Evolutionary conservation across 2,329 filamentous ascomycete species (phyloP).

Genomic region (Stachybotrys chartarum): DNA sequence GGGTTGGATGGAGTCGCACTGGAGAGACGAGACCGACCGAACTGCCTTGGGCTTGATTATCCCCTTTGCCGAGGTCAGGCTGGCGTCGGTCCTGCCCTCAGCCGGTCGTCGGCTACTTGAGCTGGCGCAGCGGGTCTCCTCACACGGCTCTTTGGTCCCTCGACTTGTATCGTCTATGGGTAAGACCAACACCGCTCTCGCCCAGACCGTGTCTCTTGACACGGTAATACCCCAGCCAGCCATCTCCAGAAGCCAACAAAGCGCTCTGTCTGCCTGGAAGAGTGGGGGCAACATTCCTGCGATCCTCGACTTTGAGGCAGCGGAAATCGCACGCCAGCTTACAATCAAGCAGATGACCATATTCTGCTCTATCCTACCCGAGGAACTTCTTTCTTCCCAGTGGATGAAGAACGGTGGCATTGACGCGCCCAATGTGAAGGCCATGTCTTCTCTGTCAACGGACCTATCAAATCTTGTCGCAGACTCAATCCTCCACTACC

Average conservation of each 20-base stretch:
- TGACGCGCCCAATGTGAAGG: conserved; percentile 81
- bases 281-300: conserved; percentile 61
- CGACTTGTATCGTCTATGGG: conserved; percentile 79
- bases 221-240: conserved; percentile 62
- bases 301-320: conserved; percentile 83
- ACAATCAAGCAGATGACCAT: conserved; percentile 87
- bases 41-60: conserved; percentile 69
- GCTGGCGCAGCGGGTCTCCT: conserved; percentile 69
- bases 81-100: conserved; percentile 62
- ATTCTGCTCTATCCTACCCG: conserved; percentile 85
- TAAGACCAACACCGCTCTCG: conserved; percentile 73
- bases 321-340: conserved; percentile 86
- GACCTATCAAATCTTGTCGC: conserved; percentile 89
- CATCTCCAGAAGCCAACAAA: conserved; percentile 70
- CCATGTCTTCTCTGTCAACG: conserved; percentile 88
- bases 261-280: conserved; percentile 67
- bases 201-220: conserved; percentile 63
- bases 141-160: conserved; percentile 70
- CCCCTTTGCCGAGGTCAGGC: conserved; percentile 68
- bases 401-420: conserved; percentile 86
- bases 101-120: conserved; percentile 77
- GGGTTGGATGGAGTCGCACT: conserved; percentile 94
- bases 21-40: conserved; percentile 75
- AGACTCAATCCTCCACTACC: conserved; percentile 79
- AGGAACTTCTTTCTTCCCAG: conserved; percentile 84